Base-by-base conservation (phyloP, 1,284 basidiomycete genomes). In the Cutaneotrichosporon sp. region DNA sequence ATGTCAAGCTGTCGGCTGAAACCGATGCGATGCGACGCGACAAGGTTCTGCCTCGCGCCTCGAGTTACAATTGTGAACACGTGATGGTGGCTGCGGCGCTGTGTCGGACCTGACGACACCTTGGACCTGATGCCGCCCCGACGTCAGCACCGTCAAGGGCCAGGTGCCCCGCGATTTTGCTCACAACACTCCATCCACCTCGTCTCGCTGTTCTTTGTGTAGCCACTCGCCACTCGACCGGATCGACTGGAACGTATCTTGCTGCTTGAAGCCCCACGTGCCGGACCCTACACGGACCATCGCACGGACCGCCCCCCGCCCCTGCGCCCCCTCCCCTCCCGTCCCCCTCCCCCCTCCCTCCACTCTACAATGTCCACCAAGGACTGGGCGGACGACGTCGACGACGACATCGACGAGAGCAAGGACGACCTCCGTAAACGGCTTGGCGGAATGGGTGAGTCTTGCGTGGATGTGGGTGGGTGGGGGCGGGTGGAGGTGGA, bases 321-420 rank as follows among this genome's bases (percentile, higher is more conserved):
- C 18, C 29, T 29, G 29, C 29, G 29, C 29, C 4, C 29, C 29
- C 29, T 29, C 16, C 38, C 16, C 38, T 14, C 36, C 13, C 36
- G 18, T 16, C 36, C 36, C 16, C 38, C 38, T 42, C 18, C 38
- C 4, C 38, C 18, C 38, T n/a, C 38, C 38, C 18, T 18, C 4
- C 38, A 5, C 38, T n/a, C 38, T 18, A 42, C 38, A 42, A 62
- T 51, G 31, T 29, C 52, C 8, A 46, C 54, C 56, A 67, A 62
- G 55, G 66, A 70, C 49, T 72, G 71, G 72, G 68, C 70, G 20
- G 71, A 69, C 52, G 60, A 68, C 46, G 60, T 63, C 27, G 68
- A 70, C 20, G 62, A 67, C 29, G 71, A 71, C 38, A 16, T 18
- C 20, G 64, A 67, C 27, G 66, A 68, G 42, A 33, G 20, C 31